Percentiles rank a stretch among this genome's conserved stretches.
Conservation (phyloP, 768 basidiomycete species). For the Mycena vitilis region DNA sequence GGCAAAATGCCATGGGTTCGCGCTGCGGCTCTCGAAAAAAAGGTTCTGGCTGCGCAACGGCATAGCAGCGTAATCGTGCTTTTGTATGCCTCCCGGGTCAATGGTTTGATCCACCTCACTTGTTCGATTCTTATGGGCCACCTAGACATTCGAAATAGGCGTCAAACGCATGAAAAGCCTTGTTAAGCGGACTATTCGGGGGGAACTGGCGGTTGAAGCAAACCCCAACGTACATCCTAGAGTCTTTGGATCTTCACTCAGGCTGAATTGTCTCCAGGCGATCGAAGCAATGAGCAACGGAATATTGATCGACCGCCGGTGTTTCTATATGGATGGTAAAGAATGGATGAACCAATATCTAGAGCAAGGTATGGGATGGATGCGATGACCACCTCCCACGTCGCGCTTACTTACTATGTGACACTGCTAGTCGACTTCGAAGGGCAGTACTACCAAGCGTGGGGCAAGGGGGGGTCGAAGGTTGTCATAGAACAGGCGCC, state of each 20-base stretch:
- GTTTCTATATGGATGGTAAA: slow-evolving; percentile 27
- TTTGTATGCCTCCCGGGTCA: slow-evolving; percentile 23
- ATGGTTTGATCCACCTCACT: background rate
- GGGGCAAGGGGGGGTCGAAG: slow-evolving; percentile 21
- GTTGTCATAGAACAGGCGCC: slow-evolving; percentile 18
- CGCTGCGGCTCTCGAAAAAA: slow-evolving; percentile 25
- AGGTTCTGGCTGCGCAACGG: background rate
- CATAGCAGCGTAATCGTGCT: slow-evolving; percentile 23
- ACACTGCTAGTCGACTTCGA: slow-evolving; percentile 17
- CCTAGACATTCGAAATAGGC: slow-evolving; percentile 23
- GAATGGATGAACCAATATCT: slow-evolving; percentile 16
- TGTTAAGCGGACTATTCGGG: slow-evolving; percentile 14
- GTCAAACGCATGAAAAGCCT: slow-evolving; percentile 19
- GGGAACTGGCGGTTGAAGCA: slow-evolving; percentile 20
- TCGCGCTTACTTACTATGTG: background rate
- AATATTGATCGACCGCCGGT: slow-evolving; percentile 24
- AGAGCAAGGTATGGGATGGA: slow-evolving; percentile 15
- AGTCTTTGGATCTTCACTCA: background rate
- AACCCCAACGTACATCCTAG: slow-evolving; percentile 5
- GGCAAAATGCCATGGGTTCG: slow-evolving; percentile 26
- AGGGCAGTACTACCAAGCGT: slow-evolving; percentile 30
- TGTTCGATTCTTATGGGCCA: background rate
- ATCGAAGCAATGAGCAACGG: slow-evolving; percentile 20
- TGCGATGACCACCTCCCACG: background rate
- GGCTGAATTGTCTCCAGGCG: slow-evolving; percentile 1